Percentiles rank a stretch among this genome's conserved stretches.
Conservation (phyloP, 805 yeast species). For the Priceomyces fermenticarens region DNA sequence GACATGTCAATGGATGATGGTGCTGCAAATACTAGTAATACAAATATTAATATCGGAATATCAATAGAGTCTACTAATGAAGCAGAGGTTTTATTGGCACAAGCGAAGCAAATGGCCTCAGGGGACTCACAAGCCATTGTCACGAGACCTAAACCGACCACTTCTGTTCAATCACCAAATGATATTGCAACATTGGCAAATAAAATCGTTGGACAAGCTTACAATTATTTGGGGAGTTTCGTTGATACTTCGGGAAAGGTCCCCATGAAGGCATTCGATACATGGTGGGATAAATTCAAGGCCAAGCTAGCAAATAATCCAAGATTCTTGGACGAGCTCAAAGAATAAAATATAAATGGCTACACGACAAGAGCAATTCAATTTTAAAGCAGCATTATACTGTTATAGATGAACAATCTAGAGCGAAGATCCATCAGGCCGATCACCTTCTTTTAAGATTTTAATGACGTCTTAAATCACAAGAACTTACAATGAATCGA, state of each 20-base stretch:
- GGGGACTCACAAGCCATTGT: constrained; percentile 16
- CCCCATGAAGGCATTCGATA: constrained; percentile 81
- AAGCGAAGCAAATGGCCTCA: constrained; percentile 30
- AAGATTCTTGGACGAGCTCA: constrained; percentile 58
- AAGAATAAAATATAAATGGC: constrained; percentile 5
- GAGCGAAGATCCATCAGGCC: too few relatives aligned
- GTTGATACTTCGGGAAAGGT: constrained; percentile 78
- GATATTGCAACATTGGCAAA: constrained; percentile 64
- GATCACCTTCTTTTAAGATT: too few relatives aligned
- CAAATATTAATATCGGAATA: constrained; percentile 64
- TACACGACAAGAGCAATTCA: too few relatives aligned
- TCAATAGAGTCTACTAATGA: constrained; percentile 76
- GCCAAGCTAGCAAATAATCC: constrained; percentile 77
- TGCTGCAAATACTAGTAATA: constrained; percentile 22
- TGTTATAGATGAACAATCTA: too few relatives aligned
- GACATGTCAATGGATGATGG: constrained; percentile 34
- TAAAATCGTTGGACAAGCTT: constrained; percentile 87
- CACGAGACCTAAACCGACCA: constrained; percentile 14
- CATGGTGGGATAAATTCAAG: constrained; percentile 94
- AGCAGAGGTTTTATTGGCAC: constrained; percentile 58
- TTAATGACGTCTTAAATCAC: too few relatives aligned
- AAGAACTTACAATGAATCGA: too few relatives aligned
- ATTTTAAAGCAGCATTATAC: too few relatives aligned
- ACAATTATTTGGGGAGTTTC: constrained; percentile 87
- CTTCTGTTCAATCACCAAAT: constrained; percentile 16